phyloP scores from a whole-genome alignment of 164 flowering plant species.

The Aristolochia californica region DNA sequence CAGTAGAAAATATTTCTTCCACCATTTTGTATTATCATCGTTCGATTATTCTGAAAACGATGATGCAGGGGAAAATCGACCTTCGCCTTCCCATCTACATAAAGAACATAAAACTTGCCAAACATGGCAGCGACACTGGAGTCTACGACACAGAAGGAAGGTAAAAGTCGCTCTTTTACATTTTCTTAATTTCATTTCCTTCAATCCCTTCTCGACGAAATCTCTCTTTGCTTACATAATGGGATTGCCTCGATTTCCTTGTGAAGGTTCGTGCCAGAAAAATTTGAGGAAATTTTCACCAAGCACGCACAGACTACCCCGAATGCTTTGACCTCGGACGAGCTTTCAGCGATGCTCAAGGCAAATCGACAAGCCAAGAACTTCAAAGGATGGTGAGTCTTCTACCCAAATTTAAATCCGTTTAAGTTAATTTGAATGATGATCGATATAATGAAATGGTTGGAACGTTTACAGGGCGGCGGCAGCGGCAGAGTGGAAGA shows the following conservation, averaged over 20 bases:
- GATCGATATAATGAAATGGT: neutral
- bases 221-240: too few species aligned
- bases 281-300: conserved; percentile 65
- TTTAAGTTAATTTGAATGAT: too few species aligned
- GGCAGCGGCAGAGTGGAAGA: conserved; percentile 47
- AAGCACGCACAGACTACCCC: conserved; percentile 45
- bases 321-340: conserved; percentile 54
- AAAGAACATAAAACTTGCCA: conserved; percentile 46
- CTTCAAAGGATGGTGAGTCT: conserved; percentile 51
- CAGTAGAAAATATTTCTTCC: too few species aligned
- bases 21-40: too few species aligned
- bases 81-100: conserved; percentile 57
- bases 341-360: conserved; percentile 47
- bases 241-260: neutral
- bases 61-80: conserved; percentile 32
- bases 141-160: conserved; percentile 83
- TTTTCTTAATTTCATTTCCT: neutral
- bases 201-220: neutral
- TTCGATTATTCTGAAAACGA: too few species aligned
- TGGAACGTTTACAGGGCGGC: conserved; percentile 32
- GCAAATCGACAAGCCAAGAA: conserved; percentile 64
- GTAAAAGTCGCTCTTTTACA: conserved; percentile 15
- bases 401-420: neutral
- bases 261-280: conserved; percentile 38
- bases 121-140: conserved; percentile 86